phyloP scores from a whole-genome alignment of 257 asterid species.

The Ehretia macrophylla region DNA sequence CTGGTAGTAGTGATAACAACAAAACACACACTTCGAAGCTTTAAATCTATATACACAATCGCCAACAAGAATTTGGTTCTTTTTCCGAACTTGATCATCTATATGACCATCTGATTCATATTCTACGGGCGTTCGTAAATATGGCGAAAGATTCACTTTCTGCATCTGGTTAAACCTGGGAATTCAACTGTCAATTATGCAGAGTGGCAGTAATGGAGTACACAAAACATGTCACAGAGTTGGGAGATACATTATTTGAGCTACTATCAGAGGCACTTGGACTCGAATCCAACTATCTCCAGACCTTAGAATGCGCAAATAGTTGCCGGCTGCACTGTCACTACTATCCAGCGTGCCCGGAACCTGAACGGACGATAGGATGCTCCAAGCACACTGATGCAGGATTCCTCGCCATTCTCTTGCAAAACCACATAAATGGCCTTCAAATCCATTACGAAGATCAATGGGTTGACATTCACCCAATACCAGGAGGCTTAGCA shows the following conservation, averaged over 20 bases:
- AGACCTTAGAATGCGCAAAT: constrained; percentile 4
- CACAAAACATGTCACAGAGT: background rate
- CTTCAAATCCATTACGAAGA: constrained; percentile 12
- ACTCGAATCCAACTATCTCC: constrained; percentile 1
- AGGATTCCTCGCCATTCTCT: constrained; percentile 8
- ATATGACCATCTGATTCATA: too few relatives aligned
- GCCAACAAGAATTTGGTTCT: too few relatives aligned
- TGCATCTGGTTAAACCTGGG: too few relatives aligned
- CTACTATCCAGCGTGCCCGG: constrained; percentile 14
- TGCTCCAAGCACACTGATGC: constrained; percentile 4
- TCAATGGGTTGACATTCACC: constrained; percentile 7
- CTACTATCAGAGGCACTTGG: constrained; percentile 10
- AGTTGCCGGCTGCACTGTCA: background rate
- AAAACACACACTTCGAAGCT: too few relatives aligned
- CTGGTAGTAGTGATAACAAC: too few relatives aligned
- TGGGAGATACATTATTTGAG: constrained; percentile 5
- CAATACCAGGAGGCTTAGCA: constrained; percentile 1
- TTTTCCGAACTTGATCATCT: too few relatives aligned
- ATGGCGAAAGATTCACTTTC: too few relatives aligned
- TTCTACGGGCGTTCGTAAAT: too few relatives aligned
- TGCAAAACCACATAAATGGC: constrained; percentile 12
- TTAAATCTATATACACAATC: too few relatives aligned
- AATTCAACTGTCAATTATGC: too few relatives aligned
- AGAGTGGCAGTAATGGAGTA: constrained; percentile 4
- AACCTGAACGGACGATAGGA: constrained; percentile 12